Conservation (phyloP, 1,284 basidiomycete genomes). For the Cryptococcus sp. region DNA sequence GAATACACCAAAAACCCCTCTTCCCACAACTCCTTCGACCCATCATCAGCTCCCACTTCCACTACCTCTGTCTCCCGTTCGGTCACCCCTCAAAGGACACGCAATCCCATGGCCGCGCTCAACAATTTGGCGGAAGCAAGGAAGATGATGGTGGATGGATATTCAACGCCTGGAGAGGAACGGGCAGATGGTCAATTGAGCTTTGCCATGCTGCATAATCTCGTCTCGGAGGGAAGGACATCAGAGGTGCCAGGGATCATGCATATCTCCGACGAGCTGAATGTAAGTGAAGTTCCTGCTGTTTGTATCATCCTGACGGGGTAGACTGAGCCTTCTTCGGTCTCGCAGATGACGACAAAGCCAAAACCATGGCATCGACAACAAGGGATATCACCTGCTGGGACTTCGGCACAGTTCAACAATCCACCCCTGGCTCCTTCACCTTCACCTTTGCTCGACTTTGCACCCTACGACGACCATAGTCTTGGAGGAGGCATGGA, state of each 20-base stretch:
- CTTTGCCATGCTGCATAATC: constrained; percentile 19
- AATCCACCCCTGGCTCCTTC: constrained; percentile 1
- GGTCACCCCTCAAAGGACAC: background rate
- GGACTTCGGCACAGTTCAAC: background rate
- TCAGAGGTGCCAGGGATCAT: constrained; percentile 22
- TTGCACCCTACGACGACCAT: background rate
- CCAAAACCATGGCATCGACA: constrained; percentile 24
- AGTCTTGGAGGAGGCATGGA: background rate
- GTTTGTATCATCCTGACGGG: background rate
- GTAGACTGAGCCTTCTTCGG: background rate
- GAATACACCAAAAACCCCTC: too few species aligned
- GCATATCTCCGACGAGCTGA: constrained; percentile 30
- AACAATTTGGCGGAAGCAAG: constrained; percentile 20
- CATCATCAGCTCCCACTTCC: background rate
- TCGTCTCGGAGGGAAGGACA: constrained; percentile 33
- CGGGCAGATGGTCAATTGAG: constrained; percentile 17
- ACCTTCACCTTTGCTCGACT: background rate
- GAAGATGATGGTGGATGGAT: constrained; percentile 15
- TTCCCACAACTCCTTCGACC: background rate
- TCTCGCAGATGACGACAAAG: constrained; percentile 6
- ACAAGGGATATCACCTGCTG: background rate
- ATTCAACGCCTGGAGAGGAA: background rate
- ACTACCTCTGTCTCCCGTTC: background rate
- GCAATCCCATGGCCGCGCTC: constrained; percentile 3
- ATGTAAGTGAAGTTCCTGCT: constrained; percentile 15